A percentile compares a stretch with the other conserved stretches of the same genome.
Evolutionary conservation across 495 filamentous ascomycete species (phyloP).

Genomic region (Neurospora intermedia): DNA sequence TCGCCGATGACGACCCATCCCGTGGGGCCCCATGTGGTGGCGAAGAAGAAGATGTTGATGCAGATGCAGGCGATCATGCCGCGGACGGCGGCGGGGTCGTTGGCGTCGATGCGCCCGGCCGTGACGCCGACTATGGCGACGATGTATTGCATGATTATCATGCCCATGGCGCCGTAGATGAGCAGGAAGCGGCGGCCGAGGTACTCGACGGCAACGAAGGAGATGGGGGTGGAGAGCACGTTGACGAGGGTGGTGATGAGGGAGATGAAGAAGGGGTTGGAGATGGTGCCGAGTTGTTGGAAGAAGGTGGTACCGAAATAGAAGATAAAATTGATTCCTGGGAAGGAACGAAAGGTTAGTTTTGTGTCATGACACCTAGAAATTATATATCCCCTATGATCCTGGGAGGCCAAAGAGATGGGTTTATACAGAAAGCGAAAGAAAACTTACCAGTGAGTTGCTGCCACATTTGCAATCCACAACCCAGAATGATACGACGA

Average conservation of each 20-base stretch:
- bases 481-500: slow-evolving; percentile 62
- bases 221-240: slow-evolving; percentile 65
- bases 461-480: slow-evolving; percentile 61
- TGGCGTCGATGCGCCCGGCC: slow-evolving; percentile 28
- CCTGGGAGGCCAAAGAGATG: neutral
- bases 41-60: slow-evolving; percentile 79
- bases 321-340: slow-evolving; percentile 86
- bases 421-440: neutral
- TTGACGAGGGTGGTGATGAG: slow-evolving; percentile 80
- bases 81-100: slow-evolving; percentile 50
- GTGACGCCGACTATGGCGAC: slow-evolving; percentile 63
- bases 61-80: slow-evolving; percentile 64
- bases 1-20: slow-evolving; percentile 80
- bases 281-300: slow-evolving; percentile 55
- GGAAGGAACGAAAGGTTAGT: neutral
- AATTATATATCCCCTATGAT: too few relatives aligned
- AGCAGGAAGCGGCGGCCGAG: slow-evolving; percentile 70
- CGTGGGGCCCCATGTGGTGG: slow-evolving; percentile 64
- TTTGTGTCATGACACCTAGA: neutral
- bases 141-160: slow-evolving; percentile 74
- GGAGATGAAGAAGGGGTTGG: slow-evolving; percentile 66
- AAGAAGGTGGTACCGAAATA: slow-evolving; percentile 81
- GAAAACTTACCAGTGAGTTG: slow-evolving; percentile 35
- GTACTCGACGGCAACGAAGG: slow-evolving; percentile 71
- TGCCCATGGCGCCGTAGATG: slow-evolving; percentile 62